phyloP scores from a whole-genome alignment of 2,329 filamentous ascomycete species.

The Aureobasidium sp. region DNA sequence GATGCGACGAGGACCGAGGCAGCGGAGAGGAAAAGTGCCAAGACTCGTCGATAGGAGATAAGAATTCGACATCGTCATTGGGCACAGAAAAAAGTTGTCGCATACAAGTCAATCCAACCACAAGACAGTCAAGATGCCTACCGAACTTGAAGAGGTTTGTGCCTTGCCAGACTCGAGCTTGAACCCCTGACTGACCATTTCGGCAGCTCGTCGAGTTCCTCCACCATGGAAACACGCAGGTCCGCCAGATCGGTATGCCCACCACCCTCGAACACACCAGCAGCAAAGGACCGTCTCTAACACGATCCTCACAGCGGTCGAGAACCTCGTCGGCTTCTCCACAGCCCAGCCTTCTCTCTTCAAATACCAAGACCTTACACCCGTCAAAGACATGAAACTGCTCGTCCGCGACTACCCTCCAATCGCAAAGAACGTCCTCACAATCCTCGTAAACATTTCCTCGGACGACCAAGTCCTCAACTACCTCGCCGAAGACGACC shows the following conservation, averaged over 20 bases:
- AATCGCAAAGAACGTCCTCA: slow-evolving; percentile 89
- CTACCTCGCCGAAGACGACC: slow-evolving; percentile 67
- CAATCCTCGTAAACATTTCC: slow-evolving; percentile 80
- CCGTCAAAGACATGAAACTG: slow-evolving; percentile 81
- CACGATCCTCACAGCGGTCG: slow-evolving; percentile 52
- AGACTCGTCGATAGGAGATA: slow-evolving; percentile 7
- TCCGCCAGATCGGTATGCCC: slow-evolving; percentile 65
- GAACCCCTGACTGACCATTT: background rate
- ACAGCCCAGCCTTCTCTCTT: slow-evolving; percentile 73
- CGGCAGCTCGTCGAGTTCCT: slow-evolving; percentile 83
- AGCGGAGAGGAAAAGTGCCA: background rate
- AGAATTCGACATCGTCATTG: slow-evolving; percentile 9
- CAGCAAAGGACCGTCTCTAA: background rate
- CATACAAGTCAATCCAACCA: background rate
- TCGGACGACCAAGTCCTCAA: slow-evolving; percentile 70
- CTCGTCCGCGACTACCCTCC: slow-evolving; percentile 78
- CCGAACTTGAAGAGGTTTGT: slow-evolving; percentile 44
- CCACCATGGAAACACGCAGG: slow-evolving; percentile 83
- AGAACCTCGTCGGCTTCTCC: slow-evolving; percentile 79
- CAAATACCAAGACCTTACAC: slow-evolving; percentile 70
- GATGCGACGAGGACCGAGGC: no score
- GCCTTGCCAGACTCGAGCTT: background rate
- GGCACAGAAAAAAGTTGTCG: slow-evolving; percentile 3
- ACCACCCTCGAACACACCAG: background rate
- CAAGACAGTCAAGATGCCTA: slow-evolving; percentile 34